Evolutionary conservation across 169 alveolate genomes (phyloP).

Genomic region (Eimeria sp.): DNA sequence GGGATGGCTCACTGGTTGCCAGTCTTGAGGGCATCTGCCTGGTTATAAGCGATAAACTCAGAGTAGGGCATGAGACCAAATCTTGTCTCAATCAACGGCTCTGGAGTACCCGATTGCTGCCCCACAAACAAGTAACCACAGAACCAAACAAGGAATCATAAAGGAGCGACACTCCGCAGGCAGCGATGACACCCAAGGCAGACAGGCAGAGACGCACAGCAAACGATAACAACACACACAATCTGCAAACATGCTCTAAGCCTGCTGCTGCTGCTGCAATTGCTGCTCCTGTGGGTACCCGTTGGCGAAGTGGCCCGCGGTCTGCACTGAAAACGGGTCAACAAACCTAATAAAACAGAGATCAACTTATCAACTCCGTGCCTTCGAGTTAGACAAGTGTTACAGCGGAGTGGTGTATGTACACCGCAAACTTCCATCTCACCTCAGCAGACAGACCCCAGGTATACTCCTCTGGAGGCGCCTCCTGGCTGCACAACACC

Average conservation of each 20-base stretch:
- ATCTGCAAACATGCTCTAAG: background rate
- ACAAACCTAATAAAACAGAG: no score
- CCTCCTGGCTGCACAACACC: background rate
- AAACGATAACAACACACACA: no score
- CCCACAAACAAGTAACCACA: background rate
- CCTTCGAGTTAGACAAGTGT: no score
- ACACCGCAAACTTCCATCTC: background rate
- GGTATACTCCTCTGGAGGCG: background rate
- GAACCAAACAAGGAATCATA: background rate
- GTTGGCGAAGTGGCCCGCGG: background rate
- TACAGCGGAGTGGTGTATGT: no score
- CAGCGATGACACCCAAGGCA: background rate
- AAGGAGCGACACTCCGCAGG: background rate
- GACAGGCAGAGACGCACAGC: background rate
- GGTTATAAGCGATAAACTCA: background rate
- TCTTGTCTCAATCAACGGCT: slow-evolving; percentile 35
- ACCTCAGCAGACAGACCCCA: background rate
- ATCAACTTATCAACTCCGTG: no score
- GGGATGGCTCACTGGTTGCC: background rate
- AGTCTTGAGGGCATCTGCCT: background rate
- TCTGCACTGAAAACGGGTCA: no score
- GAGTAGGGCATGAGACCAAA: slow-evolving; percentile 41
- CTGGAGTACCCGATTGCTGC: background rate
- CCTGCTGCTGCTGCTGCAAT: background rate
- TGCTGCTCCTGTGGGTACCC: background rate